These are phyloP conservation scores for Diospyros kaki DNA, from an alignment of 148 eudicot genomes.

Conservation along the genomic window DNA sequence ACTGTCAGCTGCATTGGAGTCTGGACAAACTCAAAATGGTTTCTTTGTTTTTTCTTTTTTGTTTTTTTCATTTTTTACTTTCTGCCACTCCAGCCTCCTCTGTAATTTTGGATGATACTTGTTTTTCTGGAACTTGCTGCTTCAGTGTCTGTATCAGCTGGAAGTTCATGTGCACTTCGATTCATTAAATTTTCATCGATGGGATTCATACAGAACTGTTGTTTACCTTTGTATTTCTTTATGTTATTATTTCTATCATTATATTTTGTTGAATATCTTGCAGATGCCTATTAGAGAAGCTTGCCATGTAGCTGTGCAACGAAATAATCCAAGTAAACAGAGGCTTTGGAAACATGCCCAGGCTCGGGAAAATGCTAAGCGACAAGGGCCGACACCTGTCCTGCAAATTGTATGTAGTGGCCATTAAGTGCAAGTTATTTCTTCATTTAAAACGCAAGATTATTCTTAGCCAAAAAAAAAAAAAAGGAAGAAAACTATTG, in stretches of 20 bases:
- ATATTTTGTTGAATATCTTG: constrained; percentile 8
- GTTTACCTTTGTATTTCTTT: background rate
- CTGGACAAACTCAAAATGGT: no score
- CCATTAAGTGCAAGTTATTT: background rate
- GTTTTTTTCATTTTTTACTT: no score
- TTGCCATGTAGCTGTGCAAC: constrained; percentile 92
- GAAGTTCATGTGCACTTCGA: no score
- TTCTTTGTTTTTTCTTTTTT: no score
- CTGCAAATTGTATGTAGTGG: constrained; percentile 77
- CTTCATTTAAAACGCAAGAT: background rate
- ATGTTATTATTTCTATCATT: background rate
- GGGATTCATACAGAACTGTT: no score
- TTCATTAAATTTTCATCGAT: no score
- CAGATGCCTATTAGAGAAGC: constrained; percentile 99
- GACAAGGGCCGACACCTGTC: constrained; percentile 75
- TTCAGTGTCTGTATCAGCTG: no score
- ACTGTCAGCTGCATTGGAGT: no score
- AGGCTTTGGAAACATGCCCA: constrained; percentile 94
- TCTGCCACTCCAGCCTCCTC: no score
- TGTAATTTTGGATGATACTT: no score
- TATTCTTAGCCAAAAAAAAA: background rate
- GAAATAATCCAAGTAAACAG: constrained; percentile 73
- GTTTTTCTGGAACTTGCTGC: no score
- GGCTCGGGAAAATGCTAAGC: constrained; percentile 81
- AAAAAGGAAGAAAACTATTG: background rate